Evolutionary conservation across 1,284 basidiomycete species (phyloP), one percentile per base, ranked within the genome.

Genomic region (Ustilago xerochloae): DNA sequence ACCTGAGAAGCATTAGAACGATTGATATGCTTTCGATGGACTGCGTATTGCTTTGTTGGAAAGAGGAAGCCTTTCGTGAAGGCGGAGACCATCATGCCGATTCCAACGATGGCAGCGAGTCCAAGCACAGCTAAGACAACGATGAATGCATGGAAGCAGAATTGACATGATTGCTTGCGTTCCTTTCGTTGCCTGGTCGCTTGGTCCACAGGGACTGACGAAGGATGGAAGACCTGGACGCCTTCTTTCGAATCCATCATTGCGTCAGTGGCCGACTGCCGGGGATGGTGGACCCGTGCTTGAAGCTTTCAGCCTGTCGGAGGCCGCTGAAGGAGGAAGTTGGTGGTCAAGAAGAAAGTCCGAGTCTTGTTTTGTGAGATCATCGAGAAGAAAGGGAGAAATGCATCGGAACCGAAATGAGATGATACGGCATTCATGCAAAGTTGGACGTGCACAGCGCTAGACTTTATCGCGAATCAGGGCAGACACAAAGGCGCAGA

Each of bases 171-270:
- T 26, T 41, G 29, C 8, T 36, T 29, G 24, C 49, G 57, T n/a
- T 41, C 41, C 35, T 59, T n/a, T 5, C 51, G 43, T 30, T 61
- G 51, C 24, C 33, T 53, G 15, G 22, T 32, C 3, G 59, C 51
- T 18, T 51, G 51, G 28, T 61, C 51, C 45, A 61, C 35, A 12
- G 59, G 59, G 16, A 61, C n/a, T 3, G 51, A 61, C 9, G 59
- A 48, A 12, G 51, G 45, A 24, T 61, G 59, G 24, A 61, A 61
- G 29, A 61, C 51, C 8, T 50, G 38, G 18, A 41, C 29, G 33
- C 30, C 28, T 30, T 46, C 41, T 10, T 46, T 46, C 30, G 41
- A 38, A 15, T 51, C 32, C 57, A 59, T 59, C 20, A 18, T 35
- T n/a, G 38, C 24, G 47, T 36, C 18, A 4, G 35, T 36, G 35